Base-by-base conservation (phyloP, 2,329 filamentous ascomycete genomes). In the Allantophomopsis cytisporea region DNA sequence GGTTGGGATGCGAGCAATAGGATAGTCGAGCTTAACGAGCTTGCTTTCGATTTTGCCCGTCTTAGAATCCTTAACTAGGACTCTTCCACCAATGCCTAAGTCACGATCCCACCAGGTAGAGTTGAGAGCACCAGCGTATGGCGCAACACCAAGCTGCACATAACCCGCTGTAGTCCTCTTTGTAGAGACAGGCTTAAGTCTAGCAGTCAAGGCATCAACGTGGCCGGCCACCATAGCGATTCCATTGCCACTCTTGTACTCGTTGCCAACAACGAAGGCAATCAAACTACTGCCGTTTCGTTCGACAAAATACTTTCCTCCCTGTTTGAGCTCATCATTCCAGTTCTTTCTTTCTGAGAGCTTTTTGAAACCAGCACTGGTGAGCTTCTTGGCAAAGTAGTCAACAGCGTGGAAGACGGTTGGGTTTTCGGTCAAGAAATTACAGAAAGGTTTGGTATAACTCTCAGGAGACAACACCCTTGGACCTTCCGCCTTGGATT, bases 61-160 rank as follows among this genome's bases (percentile, higher is more conserved):
- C 36, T 66, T 62, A 4, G 69, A 57, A 50, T 94, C 80, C 46
- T 79, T 83, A 35, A 96, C 79, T 37, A 96, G 68, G 4, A 96
- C 89, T 35, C 87, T 72, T 31, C 91, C 91, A 47, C 87, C 91
- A 50, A 96, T 83, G 47, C 83, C 80, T 38, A 98, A 71, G 59
- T 98, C 91, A 31, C 91, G 76, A 59, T 96, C 91, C 89, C 88
- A 96, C 91, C 91, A 96, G 1, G 91, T 96, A 45, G 70, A 68
- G 56, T 88, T 91, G 45, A 96, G 63, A 2, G 69, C 87, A 38
- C 91, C 89, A 8, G 87, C 89, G 56, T 96, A 98, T 1, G 84
- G 91, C 2, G 91, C 88, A 39, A 96, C 85, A 17, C 85, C 89
- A 6, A 96, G 72, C 64, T 96, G 86, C 20, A 85, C 60, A 55